Conservation (phyloP, 257 asterid species). For the Cruciata laevipes region DNA sequence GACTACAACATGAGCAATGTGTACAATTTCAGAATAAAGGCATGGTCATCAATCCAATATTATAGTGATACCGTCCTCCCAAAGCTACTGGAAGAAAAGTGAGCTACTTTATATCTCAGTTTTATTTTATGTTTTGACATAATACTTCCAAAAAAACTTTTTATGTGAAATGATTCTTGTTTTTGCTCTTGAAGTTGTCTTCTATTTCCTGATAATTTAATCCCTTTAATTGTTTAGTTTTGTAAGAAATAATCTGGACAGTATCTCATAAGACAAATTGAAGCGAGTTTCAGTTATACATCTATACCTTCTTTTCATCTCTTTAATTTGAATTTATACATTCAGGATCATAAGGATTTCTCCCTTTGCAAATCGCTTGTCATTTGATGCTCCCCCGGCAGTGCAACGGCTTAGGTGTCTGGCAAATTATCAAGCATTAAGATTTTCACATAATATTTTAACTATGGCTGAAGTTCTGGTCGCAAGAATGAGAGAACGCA, state of each 20-base stretch:
- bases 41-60: conserved; percentile 79
- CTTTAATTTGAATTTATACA: not conserved
- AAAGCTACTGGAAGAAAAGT: conserved; percentile 91
- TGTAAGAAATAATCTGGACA: not conserved
- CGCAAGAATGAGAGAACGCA: conserved; percentile 75
- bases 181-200: not conserved
- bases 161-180: not conserved
- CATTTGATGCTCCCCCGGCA: conserved; percentile 83
- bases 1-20: conserved; percentile 83
- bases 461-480: conserved; percentile 67
- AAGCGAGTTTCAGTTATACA: not conserved
- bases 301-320: not conserved
- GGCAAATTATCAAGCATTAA: conserved; percentile 89
- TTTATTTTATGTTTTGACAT: conserved; percentile 1
- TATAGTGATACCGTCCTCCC: conserved; percentile 84
- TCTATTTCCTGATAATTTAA: not conserved
- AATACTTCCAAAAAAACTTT: too few relatives aligned
- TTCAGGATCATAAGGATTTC: conserved; percentile 86
- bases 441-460: conserved; percentile 66
- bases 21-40: conserved; percentile 87
- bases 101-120: conserved; percentile 27
- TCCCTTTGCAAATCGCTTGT: conserved; percentile 90
- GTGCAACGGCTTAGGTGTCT: conserved; percentile 89
- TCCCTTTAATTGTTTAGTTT: not conserved
- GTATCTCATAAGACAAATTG: not conserved